phyloP scores from a whole-genome alignment of 495 filamentous ascomycete species.

The Copromyces sp. region DNA sequence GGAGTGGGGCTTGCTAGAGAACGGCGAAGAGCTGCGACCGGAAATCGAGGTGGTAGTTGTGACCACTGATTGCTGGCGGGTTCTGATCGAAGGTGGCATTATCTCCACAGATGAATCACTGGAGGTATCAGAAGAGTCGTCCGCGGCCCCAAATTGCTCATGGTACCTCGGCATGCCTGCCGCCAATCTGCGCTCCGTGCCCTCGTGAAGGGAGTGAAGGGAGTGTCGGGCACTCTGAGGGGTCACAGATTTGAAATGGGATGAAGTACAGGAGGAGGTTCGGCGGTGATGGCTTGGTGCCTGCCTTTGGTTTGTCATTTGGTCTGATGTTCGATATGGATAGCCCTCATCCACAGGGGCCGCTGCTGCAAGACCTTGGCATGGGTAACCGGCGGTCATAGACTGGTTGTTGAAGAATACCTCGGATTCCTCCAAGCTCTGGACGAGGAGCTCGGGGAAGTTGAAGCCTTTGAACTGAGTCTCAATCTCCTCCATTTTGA shows the following conservation, averaged over 20 bases:
- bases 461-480: constrained; percentile 25
- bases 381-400: constrained; percentile 33
- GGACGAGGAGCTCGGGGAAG: constrained; percentile 35
- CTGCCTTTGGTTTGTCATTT: neutral
- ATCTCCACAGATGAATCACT: constrained; percentile 21
- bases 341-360: constrained; percentile 7
- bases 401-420: constrained; percentile 29
- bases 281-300: neutral
- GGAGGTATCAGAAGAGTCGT: constrained; percentile 9
- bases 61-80: constrained; percentile 24
- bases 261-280: neutral
- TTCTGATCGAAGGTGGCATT: constrained; percentile 17
- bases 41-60: constrained; percentile 27
- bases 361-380: constrained; percentile 17
- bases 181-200: neutral
- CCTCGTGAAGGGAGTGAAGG: neutral
- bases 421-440: constrained; percentile 30
- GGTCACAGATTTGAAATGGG: neutral
- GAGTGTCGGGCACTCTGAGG: neutral
- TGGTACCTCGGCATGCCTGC: neutral
- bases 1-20: constrained; percentile 13
- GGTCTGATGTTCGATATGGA: constrained; percentile 7
- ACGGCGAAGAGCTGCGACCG: constrained; percentile 18
- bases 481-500: constrained; percentile 8
- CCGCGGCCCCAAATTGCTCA: neutral